Evolutionary conservation across 2,329 filamentous ascomycete species (phyloP).

Genomic region (Hypoxylon sp.): DNA sequence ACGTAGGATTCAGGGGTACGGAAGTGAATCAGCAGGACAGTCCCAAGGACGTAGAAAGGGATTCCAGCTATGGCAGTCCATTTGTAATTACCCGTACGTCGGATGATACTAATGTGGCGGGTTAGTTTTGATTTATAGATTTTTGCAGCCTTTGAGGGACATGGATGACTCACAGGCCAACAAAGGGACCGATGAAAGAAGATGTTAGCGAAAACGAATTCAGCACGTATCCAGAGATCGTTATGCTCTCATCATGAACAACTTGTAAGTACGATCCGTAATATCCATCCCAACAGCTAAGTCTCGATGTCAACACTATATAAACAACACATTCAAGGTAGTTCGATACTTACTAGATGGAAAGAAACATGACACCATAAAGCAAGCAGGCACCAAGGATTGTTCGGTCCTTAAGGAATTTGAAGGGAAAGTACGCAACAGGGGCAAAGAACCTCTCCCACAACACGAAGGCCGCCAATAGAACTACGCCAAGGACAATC

Average conservation of each 20-base stretch:
- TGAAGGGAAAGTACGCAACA: constrained; percentile 70
- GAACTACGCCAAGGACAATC: constrained; percentile 64
- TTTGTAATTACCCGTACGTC: constrained; percentile 63
- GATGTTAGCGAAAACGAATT: constrained; percentile 63
- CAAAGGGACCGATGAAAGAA: constrained; percentile 61
- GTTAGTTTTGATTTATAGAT: not conserved
- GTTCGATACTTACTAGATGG: constrained; percentile 56
- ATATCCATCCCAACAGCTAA: constrained; percentile 61
- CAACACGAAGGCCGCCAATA: constrained; percentile 64
- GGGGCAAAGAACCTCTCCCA: constrained; percentile 72
- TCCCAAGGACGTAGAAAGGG: constrained; percentile 60
- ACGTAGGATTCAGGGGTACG: constrained; percentile 56
- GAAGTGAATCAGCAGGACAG: constrained; percentile 61
- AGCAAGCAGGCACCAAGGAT: constrained; percentile 62
- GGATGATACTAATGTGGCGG: constrained; percentile 54
- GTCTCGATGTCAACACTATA: constrained; percentile 1
- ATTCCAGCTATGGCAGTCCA: constrained; percentile 59
- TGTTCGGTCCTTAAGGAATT: constrained; percentile 64
- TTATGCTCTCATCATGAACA: constrained; percentile 58
- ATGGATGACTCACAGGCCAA: constrained; percentile 58
- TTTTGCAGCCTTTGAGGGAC: not conserved
- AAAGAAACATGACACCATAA: constrained; percentile 59
- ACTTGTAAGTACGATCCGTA: constrained; percentile 66
- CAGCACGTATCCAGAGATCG: constrained; percentile 59
- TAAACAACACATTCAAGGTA: not conserved